phyloP scores from a whole-genome alignment of 202 grass and related monocot genomes.

The Setaria italica region DNA sequence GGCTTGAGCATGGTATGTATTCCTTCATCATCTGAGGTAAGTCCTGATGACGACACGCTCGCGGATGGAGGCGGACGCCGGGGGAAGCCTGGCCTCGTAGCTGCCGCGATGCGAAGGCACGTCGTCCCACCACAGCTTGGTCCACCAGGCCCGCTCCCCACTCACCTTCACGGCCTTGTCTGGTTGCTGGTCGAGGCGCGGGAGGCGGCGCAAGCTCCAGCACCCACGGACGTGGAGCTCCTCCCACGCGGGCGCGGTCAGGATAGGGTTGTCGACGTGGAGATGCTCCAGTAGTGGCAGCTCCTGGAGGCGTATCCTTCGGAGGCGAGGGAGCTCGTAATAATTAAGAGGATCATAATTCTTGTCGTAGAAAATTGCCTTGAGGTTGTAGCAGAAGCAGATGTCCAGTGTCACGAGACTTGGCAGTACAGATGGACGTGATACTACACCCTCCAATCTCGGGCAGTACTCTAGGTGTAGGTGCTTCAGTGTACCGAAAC shows the following conservation, averaged over 20 bases:
- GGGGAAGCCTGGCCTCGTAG: neutral
- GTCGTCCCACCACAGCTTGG: constrained; percentile 8
- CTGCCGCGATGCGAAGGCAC: rapidly evolving
- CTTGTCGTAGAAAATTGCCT: neutral
- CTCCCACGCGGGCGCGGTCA: neutral
- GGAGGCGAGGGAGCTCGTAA: neutral
- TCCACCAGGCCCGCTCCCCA: constrained; percentile 23
- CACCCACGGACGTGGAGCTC: constrained; percentile 30
- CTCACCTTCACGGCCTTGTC: constrained; percentile 19
- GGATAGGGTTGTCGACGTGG: neutral
- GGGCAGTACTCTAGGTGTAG: constrained; percentile 28
- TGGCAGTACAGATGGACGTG: neutral
- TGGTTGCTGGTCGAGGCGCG: neutral
- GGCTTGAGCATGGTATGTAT: no score
- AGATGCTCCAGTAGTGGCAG: constrained; percentile 16
- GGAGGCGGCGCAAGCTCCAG: constrained; percentile 36
- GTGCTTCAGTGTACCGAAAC: neutral
- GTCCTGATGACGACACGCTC: neutral
- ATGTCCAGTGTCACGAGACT: constrained; percentile 21
- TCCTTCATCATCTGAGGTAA: constrained; percentile 40
- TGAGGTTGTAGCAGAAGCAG: constrained; percentile 43
- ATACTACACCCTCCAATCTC: constrained; percentile 1
- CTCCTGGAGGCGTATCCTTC: constrained; percentile 9
- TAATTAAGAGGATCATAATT: no score
- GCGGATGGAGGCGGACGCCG: neutral